These are phyloP conservation scores for Eucalyptus erythrocorys DNA, from an alignment of 345 rosid species.

Conservation along the genomic window DNA sequence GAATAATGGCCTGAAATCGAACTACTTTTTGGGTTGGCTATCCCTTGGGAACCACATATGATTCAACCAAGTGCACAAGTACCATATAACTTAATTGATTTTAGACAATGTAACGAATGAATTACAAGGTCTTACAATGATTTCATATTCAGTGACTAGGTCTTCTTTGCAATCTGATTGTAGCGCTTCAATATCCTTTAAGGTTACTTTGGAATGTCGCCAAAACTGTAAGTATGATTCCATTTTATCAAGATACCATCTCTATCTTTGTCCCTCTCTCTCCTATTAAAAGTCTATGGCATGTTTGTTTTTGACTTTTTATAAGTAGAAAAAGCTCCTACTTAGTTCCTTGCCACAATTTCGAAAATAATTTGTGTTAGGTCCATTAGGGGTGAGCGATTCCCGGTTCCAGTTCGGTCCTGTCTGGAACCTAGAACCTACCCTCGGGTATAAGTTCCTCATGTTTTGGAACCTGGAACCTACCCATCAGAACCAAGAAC, in stretches of 20 bases:
- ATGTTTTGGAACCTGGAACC: too few species aligned
- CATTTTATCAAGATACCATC: accelerated
- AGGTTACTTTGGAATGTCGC: neutral
- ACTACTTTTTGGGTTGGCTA: accelerated
- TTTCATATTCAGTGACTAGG: accelerated
- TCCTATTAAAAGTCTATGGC: neutral
- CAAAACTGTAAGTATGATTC: neutral
- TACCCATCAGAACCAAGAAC: too few species aligned
- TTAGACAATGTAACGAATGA: accelerated
- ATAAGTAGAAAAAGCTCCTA: neutral
- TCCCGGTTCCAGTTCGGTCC: too few species aligned
- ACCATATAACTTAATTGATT: accelerated
- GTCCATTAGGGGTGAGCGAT: too few species aligned
- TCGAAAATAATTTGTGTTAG: neutral
- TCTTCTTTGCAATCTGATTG: accelerated
- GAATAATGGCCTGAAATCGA: accelerated
- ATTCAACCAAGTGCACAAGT: neutral
- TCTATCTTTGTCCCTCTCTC: accelerated
- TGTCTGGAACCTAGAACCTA: too few species aligned
- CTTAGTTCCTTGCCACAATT: neutral
- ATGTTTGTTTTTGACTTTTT: neutral
- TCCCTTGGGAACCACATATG: accelerated
- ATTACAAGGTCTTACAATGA: neutral
- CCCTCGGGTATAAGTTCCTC: too few species aligned
- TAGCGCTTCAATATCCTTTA: accelerated